Evolutionary conservation across 495 filamentous ascomycete genomes (phyloP), one percentile per base, ranked within the genome.

Genomic region (Penicillium desertorum): DNA sequence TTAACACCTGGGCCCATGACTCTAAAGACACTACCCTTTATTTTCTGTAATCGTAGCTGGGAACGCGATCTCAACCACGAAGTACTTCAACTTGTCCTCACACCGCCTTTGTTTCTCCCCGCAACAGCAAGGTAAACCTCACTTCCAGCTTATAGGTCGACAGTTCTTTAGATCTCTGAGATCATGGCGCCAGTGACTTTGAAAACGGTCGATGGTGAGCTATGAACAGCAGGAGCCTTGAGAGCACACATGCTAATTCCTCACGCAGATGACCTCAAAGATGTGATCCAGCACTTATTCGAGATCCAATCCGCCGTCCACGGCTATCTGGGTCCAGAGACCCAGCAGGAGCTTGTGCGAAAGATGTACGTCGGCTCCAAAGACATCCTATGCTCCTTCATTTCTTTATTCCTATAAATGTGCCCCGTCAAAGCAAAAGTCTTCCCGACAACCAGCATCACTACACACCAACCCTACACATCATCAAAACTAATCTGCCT

Each of bases 271-370:
- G 76, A 79, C 50, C 62, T 79, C 20, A 78, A 78, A 69, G 74
- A 77, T 44, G 66, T 92, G 41, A 91, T 97, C 70, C 89, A 94
- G 65, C 87, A 92, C 63, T 86, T 97, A 48, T 96, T 89, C 78
- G 85, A 91, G 66, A 79, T 96, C 56, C 88, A 92, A 73, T 83
- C 86, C 30, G 79, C 84, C 32, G 81, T 85, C 47, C 87, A 91
- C 72, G 87, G 90, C 71, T 80, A 85, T 58, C 77, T 85, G 58
- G 87, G 87, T 39, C 73, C 82, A 14, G 79, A 80, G 46, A 84
- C 84, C 19, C 78, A 82, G 57, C 74, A 85, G 54, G 83, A 85
- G 43, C 80, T 89, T 42, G 78, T 82, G 29, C 68, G 75, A 9
- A 83, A 85, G 60, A 84, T 88, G 86, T 88, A 81, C 30, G 63